Evolutionary conservation across 495 filamentous ascomycete genomes (phyloP).

Genomic region (Podospora pseudopauciseta): DNA sequence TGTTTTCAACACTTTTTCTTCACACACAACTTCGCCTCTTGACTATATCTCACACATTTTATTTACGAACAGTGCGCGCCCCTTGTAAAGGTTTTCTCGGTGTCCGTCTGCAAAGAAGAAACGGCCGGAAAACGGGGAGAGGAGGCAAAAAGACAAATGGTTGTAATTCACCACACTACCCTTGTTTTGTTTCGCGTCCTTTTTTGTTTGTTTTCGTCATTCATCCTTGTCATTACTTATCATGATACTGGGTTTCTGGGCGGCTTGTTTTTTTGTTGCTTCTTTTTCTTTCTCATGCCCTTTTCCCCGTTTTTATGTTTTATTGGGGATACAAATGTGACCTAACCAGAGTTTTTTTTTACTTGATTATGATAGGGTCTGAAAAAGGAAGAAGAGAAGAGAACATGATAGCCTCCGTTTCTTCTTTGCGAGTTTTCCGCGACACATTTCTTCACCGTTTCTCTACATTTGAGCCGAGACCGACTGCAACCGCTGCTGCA

Average conservation of each 20-base stretch:
- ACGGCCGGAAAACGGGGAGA: not conserved
- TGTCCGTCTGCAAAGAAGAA: not conserved
- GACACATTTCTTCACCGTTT: not conserved
- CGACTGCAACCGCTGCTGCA: too few relatives aligned
- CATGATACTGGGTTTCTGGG: constrained; percentile 11
- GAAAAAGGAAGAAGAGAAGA: not conserved
- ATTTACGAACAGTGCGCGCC: not conserved
- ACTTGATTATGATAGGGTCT: constrained; percentile 18
- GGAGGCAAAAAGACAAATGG: not conserved
- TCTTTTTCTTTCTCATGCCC: not conserved
- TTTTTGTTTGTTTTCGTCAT: not conserved
- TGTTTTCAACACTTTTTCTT: not conserved
- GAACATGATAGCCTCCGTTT: not conserved
- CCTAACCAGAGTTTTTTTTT: constrained; percentile 11
- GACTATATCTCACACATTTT: not conserved
- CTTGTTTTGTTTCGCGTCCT: not conserved
- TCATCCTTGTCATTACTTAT: constrained; percentile 8
- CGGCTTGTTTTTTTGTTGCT: not conserved
- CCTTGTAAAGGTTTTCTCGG: constrained; percentile 5
- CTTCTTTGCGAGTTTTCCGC: not conserved
- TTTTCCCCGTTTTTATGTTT: not conserved
- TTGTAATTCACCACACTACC: constrained; percentile 7
- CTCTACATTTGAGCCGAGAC: not conserved
- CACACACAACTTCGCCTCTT: not conserved
- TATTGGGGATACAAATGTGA: constrained; percentile 2